phyloP scores from a whole-genome alignment of 1,284 basidiomycete genomes.

The Fistulinella staudtii region DNA sequence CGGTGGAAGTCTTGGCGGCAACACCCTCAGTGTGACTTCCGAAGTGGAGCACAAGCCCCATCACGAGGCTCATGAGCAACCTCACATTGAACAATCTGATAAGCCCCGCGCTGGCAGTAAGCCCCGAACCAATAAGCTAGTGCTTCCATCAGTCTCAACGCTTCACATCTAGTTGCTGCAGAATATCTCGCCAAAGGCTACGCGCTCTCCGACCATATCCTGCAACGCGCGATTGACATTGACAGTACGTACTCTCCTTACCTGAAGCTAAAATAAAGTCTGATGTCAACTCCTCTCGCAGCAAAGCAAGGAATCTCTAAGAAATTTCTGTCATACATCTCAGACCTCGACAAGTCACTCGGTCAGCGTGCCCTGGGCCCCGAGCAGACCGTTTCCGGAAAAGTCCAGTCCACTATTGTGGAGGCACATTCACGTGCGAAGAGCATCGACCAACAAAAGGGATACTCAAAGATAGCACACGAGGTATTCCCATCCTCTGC shows the following conservation, averaged over 20 bases:
- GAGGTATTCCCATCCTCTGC: slow-evolving; percentile 44
- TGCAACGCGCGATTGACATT: slow-evolving; percentile 84
- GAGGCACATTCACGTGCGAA: slow-evolving; percentile 62
- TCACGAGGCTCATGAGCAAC: slow-evolving; percentile 43
- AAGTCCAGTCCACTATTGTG: slow-evolving; percentile 61
- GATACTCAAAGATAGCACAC: slow-evolving; percentile 62
- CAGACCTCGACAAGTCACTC: slow-evolving; percentile 62
- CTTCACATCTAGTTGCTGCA: slow-evolving; percentile 62
- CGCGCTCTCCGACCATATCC: slow-evolving; percentile 70
- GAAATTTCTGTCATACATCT: slow-evolving; percentile 77
- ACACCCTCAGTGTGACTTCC: slow-evolving; percentile 58
- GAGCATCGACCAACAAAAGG: slow-evolving; percentile 78
- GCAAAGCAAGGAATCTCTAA: slow-evolving; percentile 84
- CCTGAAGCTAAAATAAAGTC: too few species aligned
- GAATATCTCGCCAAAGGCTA: slow-evolving; percentile 91
- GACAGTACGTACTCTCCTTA: slow-evolving; percentile 53
- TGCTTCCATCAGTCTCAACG: neutral
- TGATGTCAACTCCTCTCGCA: slow-evolving; percentile 25
- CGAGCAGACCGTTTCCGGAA: slow-evolving; percentile 71
- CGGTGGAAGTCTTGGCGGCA: slow-evolving; percentile 65
- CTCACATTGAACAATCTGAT: slow-evolving; percentile 66
- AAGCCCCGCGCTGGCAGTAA: slow-evolving; percentile 79
- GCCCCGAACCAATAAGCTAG: slow-evolving; percentile 19
- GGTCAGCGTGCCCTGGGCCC: slow-evolving; percentile 68
- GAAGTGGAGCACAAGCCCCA: slow-evolving; percentile 51